Evolutionary conservation across 805 yeast genomes (phyloP), one percentile per base, ranked within the genome.

Genomic region (Teunomyces barrocoloradensis): DNA sequence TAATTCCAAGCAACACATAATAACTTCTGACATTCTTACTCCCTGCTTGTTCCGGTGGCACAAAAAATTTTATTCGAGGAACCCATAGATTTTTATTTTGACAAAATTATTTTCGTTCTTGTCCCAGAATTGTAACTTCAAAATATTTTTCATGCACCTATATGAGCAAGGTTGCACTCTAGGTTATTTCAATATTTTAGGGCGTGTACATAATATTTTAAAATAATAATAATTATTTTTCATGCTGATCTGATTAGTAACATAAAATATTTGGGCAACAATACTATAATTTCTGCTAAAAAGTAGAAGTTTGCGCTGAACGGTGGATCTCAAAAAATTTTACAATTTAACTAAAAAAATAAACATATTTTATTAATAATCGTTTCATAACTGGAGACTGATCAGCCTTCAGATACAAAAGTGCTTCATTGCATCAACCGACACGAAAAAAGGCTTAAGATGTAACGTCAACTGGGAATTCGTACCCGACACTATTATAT

Each of bases 321-420:
- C 40, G 40, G 40, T 37, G 40, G 17, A 37, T 21, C 40, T 37
- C n/a, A 37, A 37, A 37, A 37, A 37, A 20, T 37, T 18, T 23
- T 27, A 3, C 20, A 6, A 17, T 20, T 37, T 21, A 21, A 2
- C 7, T 20, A 12, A 37, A 20, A 20, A 37, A 37, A 23, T 11
- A 37, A 37, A 9, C 11, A 23, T 35, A 37, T 37, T 37, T 21
- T 37, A 12, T 12, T 23, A 27, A 37, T 23, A 21, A 37, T 21
- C 28, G 40, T 37, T 37, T 37, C 40, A 37, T 21, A 13, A 32
- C 34, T n/a, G 34, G 34, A 32, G 34, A 13, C 34, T n/a, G 34
- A 32, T 32, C 34, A 32, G 18, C 34, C 10, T 13, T 12, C 34
- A 32, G 17, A 32, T 32, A 12, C 18, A 32, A 32, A 32, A 32